Evolutionary conservation across 805 yeast species (phyloP).

Genomic region (Starmerella floris): DNA sequence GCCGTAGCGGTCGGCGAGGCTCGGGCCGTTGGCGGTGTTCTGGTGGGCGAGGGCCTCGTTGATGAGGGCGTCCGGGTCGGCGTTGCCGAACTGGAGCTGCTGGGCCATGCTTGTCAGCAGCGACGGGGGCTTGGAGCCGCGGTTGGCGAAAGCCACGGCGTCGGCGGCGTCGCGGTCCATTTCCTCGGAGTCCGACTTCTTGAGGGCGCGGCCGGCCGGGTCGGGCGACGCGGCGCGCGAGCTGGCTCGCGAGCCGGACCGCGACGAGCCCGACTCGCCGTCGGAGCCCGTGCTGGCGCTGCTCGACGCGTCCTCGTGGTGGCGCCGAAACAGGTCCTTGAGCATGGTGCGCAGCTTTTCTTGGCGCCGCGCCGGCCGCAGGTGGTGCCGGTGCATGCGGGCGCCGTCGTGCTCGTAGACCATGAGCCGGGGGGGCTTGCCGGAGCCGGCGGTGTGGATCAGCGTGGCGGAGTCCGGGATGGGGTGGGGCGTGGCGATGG

Average conservation of each 20-base stretch:
- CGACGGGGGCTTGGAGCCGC: slow-evolving; percentile 18
- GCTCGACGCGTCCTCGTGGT: slow-evolving; percentile 12
- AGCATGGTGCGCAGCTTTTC: slow-evolving; percentile 27
- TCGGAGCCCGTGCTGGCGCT: neutral
- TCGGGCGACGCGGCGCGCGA: slow-evolving; percentile 8
- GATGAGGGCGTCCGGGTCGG: slow-evolving; percentile 18
- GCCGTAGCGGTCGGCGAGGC: slow-evolving; percentile 79
- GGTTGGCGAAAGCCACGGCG: slow-evolving; percentile 13
- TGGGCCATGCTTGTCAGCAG: slow-evolving; percentile 15
- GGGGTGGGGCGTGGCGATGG: neutral
- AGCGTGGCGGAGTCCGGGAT: neutral
- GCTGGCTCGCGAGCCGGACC: neutral
- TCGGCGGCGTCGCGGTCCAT: slow-evolving; percentile 18
- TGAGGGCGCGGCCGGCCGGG: neutral
- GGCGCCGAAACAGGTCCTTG: slow-evolving; percentile 18
- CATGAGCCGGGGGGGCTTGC: slow-evolving; percentile 22
- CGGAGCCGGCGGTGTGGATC: slow-evolving; percentile 14
- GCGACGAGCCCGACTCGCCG: neutral
- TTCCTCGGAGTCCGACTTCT: slow-evolving; percentile 6
- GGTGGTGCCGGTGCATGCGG: slow-evolving; percentile 68
- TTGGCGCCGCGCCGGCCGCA: slow-evolving; percentile 44
- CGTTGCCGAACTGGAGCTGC: slow-evolving; percentile 11
- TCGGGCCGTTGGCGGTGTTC: slow-evolving; percentile 8
- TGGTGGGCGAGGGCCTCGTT: slow-evolving; percentile 11
- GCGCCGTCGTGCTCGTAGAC: slow-evolving; percentile 24